Evolutionary conservation across 352 stramenopile species (phyloP), one percentile per base, ranked within the genome.

Genomic region (Phytophthora pisi): DNA sequence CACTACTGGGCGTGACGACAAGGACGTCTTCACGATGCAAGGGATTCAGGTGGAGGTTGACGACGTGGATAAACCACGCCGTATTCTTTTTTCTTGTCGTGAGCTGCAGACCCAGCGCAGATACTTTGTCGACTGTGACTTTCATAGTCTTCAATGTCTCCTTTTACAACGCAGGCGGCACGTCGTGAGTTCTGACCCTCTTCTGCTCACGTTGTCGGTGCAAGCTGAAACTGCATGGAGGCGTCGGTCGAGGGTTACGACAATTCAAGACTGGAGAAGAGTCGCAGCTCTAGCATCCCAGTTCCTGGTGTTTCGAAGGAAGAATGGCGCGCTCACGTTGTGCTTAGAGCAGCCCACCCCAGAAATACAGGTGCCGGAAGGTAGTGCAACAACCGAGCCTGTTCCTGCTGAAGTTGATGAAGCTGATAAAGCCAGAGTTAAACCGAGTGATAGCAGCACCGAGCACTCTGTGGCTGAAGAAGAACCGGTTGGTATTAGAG

Each of bases 11-110:
- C n/a, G 30, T 45, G 56, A 64, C 23, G 8, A n/a, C 55, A 50
- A 36, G 10, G 42, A 56, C 20, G 11, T 16, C 6, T 61, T 87
- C 1, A 66, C 56, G 3, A 70, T 81, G 18, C 34, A 77, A 40
- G 72, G 73, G 1, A 8, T 92, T 9, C 76, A 78, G 4, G 61
- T 89, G 11, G 72, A 88, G 40, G 53, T 86, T 1, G 78, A 92
- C 36, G 40, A 78, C 34, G 58, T 81, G 23, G 49, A 69, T 13
- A 64, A 72, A 7, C 78, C 84, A 20, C 65, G 66, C 2, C 70
- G 79, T 3, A 62, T 92, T 2, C 67, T 84, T 43, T 89, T 89
- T 50, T 89, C 80, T 2, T 88, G 69, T 26, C 68, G 70, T 26
- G 78, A 92, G 43, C 51, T 80, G 1, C 73, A 89, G 24, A 75